A percentile compares a stretch with the other conserved stretches of the same genome.
phyloP scores from a whole-genome alignment of 208 protist species.

The Acanthamoeba castellanii region DNA sequence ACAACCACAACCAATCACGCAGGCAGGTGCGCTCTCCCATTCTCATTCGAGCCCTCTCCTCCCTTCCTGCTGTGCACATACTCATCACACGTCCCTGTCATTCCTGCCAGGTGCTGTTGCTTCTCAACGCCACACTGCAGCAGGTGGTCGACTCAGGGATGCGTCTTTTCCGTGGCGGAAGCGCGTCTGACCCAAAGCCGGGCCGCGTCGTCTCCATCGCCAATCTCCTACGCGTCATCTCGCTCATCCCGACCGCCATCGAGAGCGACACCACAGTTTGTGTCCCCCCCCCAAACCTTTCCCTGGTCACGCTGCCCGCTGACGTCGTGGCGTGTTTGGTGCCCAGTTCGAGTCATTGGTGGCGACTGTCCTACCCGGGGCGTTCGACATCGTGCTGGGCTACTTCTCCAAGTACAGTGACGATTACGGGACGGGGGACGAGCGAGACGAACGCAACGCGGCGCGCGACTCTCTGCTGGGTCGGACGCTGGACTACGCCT shows the following conservation, averaged over 20 bases:
- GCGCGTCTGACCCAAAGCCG: no score
- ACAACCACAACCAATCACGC: background rate
- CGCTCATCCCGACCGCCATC: conserved; percentile 15
- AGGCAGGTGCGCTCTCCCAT: background rate
- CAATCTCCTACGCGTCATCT: background rate
- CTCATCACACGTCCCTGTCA: no score
- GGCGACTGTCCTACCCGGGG: background rate
- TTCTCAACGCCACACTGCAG: background rate
- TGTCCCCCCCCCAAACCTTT: background rate
- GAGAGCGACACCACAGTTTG: background rate
- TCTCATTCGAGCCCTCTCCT: no score
- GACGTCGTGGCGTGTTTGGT: background rate
- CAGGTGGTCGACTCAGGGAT: background rate
- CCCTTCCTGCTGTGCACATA: no score
- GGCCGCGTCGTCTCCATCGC: background rate
- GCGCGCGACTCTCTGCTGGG: background rate
- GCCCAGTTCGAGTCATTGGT: background rate
- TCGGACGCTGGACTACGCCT: background rate
- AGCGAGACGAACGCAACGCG: background rate
- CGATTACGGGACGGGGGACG: background rate
- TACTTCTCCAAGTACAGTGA: background rate
- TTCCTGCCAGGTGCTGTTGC: no score
- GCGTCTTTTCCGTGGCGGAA: background rate
- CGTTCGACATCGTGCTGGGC: background rate
- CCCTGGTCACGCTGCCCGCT: background rate